phyloP scores from a whole-genome alignment of 495 filamentous ascomycete species.

The Bathelium albidoporum region DNA sequence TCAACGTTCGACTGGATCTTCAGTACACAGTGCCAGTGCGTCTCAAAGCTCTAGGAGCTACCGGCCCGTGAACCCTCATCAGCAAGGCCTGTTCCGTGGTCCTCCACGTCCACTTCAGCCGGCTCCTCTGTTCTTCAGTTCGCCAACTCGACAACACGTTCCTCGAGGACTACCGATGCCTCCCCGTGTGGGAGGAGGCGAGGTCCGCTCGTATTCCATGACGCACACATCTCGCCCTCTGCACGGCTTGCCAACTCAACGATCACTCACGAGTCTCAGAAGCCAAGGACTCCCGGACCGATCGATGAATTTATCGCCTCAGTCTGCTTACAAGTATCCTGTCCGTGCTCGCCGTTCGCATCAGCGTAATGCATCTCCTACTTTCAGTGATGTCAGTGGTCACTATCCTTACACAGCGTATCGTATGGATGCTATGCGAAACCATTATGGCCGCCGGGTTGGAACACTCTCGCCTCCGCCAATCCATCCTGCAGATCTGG shows the following conservation, averaged over 20 bases:
- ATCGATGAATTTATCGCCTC: conserved; percentile 26
- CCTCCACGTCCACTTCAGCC: conserved; percentile 21
- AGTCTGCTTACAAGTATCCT: conserved; percentile 54
- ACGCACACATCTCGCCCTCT: conserved; percentile 40
- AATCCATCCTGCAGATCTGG: not conserved
- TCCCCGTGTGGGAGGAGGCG: conserved; percentile 18
- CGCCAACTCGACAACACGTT: conserved; percentile 1
- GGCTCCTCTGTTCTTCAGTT: conserved; percentile 15
- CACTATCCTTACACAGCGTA: not conserved
- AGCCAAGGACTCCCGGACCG: conserved; percentile 18
- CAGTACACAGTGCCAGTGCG: conserved; percentile 15
- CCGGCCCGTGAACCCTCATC: conserved; percentile 10
- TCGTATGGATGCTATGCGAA: conserved; percentile 4
- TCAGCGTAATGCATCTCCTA: conserved; percentile 53
- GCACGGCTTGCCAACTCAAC: conserved; percentile 41
- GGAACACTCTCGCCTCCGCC: not conserved
- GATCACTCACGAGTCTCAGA: conserved; percentile 44
- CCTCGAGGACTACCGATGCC: conserved; percentile 19
- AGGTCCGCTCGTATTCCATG: conserved; percentile 48
- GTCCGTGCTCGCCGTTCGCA: conserved; percentile 54
- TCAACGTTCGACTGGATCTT: not conserved
- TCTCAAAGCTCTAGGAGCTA: conserved; percentile 18
- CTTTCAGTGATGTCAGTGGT: conserved; percentile 36
- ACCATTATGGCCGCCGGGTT: not conserved
- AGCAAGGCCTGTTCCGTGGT: conserved; percentile 14